A percentile compares a stretch with the other conserved stretches of the same genome.
These are phyloP conservation scores for Erythrobasidium yunnanense DNA, from an alignment of 768 basidiomycete genomes.

Conservation along the genomic window DNA sequence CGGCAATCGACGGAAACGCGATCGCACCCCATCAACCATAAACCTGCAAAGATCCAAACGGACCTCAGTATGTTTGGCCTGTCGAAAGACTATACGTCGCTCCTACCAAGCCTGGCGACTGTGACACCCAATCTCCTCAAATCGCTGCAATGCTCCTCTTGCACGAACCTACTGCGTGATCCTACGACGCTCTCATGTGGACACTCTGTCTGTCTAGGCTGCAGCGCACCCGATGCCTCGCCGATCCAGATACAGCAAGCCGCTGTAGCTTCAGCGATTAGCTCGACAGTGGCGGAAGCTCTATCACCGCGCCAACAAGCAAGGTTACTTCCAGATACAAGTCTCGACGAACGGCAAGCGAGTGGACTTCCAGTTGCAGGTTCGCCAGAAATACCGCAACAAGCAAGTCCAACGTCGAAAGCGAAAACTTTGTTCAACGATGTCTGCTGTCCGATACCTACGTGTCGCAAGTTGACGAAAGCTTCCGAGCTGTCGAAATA, in stretches of 20 bases:
- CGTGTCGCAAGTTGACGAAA: conserved; percentile 13
- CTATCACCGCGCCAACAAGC: no score
- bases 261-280: neutral
- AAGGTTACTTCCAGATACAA: no score
- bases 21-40: neutral
- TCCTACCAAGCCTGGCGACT: neutral
- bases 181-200: conserved; percentile 36
- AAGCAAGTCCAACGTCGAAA: neutral
- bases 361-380: no score
- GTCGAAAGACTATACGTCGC: neutral
- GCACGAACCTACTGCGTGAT: conserved; percentile 26
- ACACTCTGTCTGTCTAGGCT: conserved; percentile 33
- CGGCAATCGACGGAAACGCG: conserved; percentile 7
- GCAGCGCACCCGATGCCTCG: conserved; percentile 2
- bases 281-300: no score
- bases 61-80: neutral
- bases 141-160: conserved; percentile 31
- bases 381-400: neutral
- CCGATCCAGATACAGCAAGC: neutral
- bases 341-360: no score
- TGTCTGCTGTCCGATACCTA: neutral
- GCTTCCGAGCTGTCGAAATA: neutral
- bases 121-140: conserved; percentile 13
- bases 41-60: neutral
- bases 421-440: neutral